Evolutionary conservation across 2,329 filamentous ascomycete genomes (phyloP), one percentile per base, ranked within the genome.

Genomic region (Rhynchosporium graminicola): DNA sequence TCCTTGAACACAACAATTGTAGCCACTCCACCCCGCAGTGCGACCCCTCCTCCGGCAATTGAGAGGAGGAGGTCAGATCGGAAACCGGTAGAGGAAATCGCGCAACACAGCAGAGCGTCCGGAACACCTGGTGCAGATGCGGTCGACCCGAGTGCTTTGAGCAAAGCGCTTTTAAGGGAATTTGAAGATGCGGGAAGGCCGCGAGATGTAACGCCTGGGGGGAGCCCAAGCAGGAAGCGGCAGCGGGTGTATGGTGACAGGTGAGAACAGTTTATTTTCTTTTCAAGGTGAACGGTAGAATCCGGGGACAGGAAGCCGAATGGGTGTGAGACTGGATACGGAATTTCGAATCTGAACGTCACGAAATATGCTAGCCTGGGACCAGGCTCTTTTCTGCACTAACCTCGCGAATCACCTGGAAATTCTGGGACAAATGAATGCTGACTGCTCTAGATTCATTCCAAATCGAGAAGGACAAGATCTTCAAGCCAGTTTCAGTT

Each of bases 401-500:
- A 4, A 13, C 4, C 9, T 26, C 31, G 38, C 48, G 48, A 52
- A 12, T 36, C 57, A 43, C 42, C 4, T 15, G 42, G 29, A 45
- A 46, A 56, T 31, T 58, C 38, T 26, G 51, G 29, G 56, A 15
- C n/a, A 55, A 47, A 55, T 47, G 52, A 10, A 38, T 62, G 52
- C 72, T 74, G 58, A 74, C 66, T 46, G 38, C 59, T n/a, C 5
- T 61, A 96, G 95, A 71, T 99, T 99, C 75, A 98, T 99, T 69
- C 95, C 95, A 33, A 96, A 95, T 70, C 86, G 95, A 47, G 89
- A 93, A 67, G 95, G 94, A 5, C 92, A 97, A 76, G 95, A 99
- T 76, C 80, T 98, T 29, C 90, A 94, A 74, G 92, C 94, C 59
- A 96, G 92, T 76, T 98, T 95, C 77, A 97, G 88, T 74, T 80